Percentiles rank a stretch among this genome's conserved stretches.
Evolutionary conservation across 2,329 filamentous ascomycete genomes (phyloP).

Genomic region (Dactylonectria estremocensis): DNA sequence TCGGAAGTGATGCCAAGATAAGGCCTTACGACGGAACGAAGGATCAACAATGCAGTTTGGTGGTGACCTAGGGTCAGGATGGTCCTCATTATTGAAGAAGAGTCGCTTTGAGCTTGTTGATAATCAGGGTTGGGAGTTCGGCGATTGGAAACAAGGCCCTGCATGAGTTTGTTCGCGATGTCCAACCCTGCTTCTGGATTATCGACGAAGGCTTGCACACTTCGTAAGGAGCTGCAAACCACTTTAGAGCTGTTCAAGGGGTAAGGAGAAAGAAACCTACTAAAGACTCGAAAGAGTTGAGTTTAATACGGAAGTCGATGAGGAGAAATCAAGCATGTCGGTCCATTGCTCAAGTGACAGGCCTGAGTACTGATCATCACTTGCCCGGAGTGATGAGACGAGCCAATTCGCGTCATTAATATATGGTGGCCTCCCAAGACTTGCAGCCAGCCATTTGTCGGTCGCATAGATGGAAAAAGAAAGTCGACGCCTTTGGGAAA

Average conservation of each 20-base stretch:
- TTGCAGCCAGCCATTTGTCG: slow-evolving; percentile 39
- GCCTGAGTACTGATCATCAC: slow-evolving; percentile 14
- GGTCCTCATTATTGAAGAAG: not conserved
- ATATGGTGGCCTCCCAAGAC: slow-evolving; percentile 34
- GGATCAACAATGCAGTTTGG: slow-evolving; percentile 9
- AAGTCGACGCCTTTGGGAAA: slow-evolving; percentile 30
- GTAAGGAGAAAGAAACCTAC: slow-evolving; percentile 9
- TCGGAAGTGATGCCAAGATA: not conserved
- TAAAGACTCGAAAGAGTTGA: slow-evolving; percentile 21
- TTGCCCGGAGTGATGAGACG: slow-evolving; percentile 10
- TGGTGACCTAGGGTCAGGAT: slow-evolving; percentile 16
- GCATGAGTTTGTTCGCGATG: not conserved
- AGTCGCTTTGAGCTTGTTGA: not conserved
- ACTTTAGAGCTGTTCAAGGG: not conserved
- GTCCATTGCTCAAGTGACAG: slow-evolving; percentile 19
- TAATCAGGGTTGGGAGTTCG: not conserved
- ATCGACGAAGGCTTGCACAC: not conserved
- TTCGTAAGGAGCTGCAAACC: slow-evolving; percentile 13
- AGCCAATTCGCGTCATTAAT: slow-evolving; percentile 31
- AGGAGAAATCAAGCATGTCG: slow-evolving; percentile 19
- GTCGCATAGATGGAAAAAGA: slow-evolving; percentile 34
- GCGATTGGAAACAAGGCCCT: not conserved
- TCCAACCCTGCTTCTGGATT: not conserved
- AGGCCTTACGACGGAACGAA: slow-evolving; percentile 18
- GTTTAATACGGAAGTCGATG: slow-evolving; percentile 17